Evolutionary conservation across 192 early-diverging fungal genomes (phyloP), one percentile per base, ranked within the genome.

Genomic region (Chytriomyces sp.): DNA sequence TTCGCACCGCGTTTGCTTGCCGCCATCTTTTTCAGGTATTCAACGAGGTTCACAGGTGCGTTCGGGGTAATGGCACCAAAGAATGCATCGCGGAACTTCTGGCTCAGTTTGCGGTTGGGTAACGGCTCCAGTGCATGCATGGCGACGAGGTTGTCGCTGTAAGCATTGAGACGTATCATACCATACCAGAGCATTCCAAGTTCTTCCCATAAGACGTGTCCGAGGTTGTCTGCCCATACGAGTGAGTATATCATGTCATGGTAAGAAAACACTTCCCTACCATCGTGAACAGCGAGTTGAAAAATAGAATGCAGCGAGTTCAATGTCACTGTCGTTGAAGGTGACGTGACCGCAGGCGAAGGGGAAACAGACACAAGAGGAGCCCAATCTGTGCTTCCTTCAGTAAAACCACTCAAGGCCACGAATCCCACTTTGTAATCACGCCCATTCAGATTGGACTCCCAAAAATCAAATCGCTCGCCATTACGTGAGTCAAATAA

Each of bases 131-230:
- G 39, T 25, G 36, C 37, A 34, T 61, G 66, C 62, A 65, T 57
- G 3, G 72, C 38, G 0, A 66, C 52, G 41, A 70, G 19, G n/a
- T 79, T 55, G 58, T 39, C 41, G 54, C 58, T 59, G 44, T 34
- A 57, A 10, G 44, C 44, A 40, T 70, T 70, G n/a, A 79, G 44
- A 19, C 77, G 65, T 6, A 72, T 52, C 73, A 79, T 64, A 4
- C 40, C 57, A 33, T 72, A 66, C 70, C 70, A 79, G n/a, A 75
- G 52, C 37, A 44, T 25, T 28, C 31, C 72, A 41, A 79, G 44
- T 64, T 79, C 73, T 64, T 79, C 77, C 65, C 66, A 79, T 4
- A 79, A 41, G 12, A 76, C 26, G 41, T 75, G 73, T 2, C 74
- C 77, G 4, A 79, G 41, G 36, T 75, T 79, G 49, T 75, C 66